Base-by-base conservation (phyloP, 2,329 filamentous ascomycete species). In the Venturiaceae sp. region DNA sequence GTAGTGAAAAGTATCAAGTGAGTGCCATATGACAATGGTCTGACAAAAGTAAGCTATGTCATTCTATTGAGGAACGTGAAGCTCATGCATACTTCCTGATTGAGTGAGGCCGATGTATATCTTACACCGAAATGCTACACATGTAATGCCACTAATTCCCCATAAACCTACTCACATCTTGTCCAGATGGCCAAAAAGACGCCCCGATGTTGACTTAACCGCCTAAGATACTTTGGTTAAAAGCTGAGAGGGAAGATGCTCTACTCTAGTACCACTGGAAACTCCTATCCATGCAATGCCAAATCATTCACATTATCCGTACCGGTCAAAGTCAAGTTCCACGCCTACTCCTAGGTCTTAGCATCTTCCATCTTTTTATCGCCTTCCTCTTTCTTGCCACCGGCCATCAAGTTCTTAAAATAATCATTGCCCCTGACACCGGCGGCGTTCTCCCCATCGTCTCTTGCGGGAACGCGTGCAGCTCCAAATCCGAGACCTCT, bases 371-470 rank as follows among this genome's bases (percentile, higher is more conserved):
- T 30, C 19, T 30, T 28, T 26, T 50, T 5, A n/a, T 50, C 44
- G 3, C 32, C 52, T 3, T 26, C 28, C 13, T 37, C 52, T 23
- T 28, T 37, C 32, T 53, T 53, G 19, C 52, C 52, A 34, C 34
- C 34, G 19, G 33, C 56, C 59, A 46, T 60, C 33, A 60, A 33
- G 30, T n/a, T 53, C 7, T 53, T 36, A 21, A 59, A 59, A 30
- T 59, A 46, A 34, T 46, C 58, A 53, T 59, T 59, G 26, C 59
- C 53, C 46, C 59, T 58, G 28, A 26, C 55, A 26, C 57, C 57
- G 32, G 23, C 44, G n/a, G 14, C 32, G n/a, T 50, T 52, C 23
- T 57, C 55, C 19, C 55, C 58, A 9, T 58, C 44, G 32, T 11
- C 39, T 16, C 21, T 53, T 23, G 19, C 32, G 26, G 26, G 19